Conservation (phyloP, 176 grass and related monocot species). For the Carex scoparia region DNA sequence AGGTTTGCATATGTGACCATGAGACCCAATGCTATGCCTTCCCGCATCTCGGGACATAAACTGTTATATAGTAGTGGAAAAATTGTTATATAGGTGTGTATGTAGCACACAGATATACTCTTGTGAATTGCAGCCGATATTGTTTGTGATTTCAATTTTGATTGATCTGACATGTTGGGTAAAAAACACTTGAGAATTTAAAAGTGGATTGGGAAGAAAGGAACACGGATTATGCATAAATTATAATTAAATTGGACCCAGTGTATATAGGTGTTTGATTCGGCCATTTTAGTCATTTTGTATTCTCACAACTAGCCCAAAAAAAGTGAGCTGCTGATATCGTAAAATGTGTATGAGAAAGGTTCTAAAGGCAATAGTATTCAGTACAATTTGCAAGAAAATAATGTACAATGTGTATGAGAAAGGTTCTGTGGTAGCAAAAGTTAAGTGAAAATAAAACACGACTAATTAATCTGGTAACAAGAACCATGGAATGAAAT, state of each 20-base stretch:
- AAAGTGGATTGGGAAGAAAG: neutral
- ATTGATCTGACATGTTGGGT: neutral
- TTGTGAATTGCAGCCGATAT: neutral
- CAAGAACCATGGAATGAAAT: neutral
- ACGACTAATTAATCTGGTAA: neutral
- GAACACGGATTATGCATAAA: neutral
- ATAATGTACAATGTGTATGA: neutral
- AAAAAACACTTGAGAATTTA: neutral
- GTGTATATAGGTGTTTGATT: neutral
- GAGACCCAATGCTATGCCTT: conserved; percentile 52
- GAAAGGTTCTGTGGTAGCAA: neutral
- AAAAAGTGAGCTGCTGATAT: neutral
- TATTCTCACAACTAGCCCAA: neutral
- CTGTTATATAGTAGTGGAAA: neutral
- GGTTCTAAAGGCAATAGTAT: neutral
- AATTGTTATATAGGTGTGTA: neutral
- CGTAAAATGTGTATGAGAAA: neutral
- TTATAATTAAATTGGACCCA: neutral
- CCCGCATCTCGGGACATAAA: conserved; percentile 4
- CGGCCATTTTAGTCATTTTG: neutral
- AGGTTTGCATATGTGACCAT: conserved; percentile 43
- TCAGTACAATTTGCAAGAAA: neutral
- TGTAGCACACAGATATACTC: neutral
- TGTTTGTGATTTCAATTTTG: neutral
- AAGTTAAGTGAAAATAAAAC: neutral